Evolutionary conservation across 176 grass and related monocot species (phyloP).

Genomic region (Oryza brachyantha): DNA sequence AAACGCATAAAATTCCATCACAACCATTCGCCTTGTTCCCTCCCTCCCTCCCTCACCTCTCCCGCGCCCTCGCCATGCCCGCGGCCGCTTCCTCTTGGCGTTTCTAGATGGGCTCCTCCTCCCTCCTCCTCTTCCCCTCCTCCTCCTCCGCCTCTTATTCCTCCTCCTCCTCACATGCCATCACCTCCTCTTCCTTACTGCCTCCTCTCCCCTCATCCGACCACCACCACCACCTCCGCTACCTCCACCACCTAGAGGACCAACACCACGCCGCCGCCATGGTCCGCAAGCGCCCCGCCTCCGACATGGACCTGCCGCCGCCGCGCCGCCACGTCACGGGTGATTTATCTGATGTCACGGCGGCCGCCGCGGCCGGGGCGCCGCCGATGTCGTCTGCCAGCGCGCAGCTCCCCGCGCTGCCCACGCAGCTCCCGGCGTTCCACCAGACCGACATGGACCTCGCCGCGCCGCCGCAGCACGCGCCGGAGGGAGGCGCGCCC

Average conservation of each 20-base stretch:
- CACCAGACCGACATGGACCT: conserved; percentile 24
- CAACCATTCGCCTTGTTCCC: not conserved
- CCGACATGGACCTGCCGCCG: conserved; percentile 58
- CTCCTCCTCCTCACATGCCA: conserved; percentile 39
- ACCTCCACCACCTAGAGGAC: conserved; percentile 48
- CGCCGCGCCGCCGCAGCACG: not conserved
- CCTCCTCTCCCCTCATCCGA: conserved; percentile 36
- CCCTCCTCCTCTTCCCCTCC: conserved; percentile 66
- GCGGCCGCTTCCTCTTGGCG: conserved; percentile 65
- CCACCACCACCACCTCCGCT: conserved; percentile 12
- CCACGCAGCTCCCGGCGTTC: conserved; percentile 38
- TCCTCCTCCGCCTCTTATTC: conserved; percentile 32
- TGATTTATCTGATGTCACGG: conserved; percentile 28
- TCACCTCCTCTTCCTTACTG: conserved; percentile 21
- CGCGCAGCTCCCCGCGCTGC: conserved; percentile 47
- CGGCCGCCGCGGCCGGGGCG: not conserved
- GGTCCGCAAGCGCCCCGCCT: conserved; percentile 82
- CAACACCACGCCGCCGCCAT: conserved; percentile 39
- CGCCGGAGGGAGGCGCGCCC: conserved; percentile 7
- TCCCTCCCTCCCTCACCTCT: not conserved
- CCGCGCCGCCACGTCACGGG: conserved; percentile 45
- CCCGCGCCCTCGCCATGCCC: conserved; percentile 52
- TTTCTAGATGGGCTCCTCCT: conserved; percentile 88
- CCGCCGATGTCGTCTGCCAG: not conserved
- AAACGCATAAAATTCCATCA: conserved; percentile 8